These are phyloP conservation scores for Phytopythium helicoides DNA, from an alignment of 352 stramenopile species.

Conservation along the genomic window DNA sequence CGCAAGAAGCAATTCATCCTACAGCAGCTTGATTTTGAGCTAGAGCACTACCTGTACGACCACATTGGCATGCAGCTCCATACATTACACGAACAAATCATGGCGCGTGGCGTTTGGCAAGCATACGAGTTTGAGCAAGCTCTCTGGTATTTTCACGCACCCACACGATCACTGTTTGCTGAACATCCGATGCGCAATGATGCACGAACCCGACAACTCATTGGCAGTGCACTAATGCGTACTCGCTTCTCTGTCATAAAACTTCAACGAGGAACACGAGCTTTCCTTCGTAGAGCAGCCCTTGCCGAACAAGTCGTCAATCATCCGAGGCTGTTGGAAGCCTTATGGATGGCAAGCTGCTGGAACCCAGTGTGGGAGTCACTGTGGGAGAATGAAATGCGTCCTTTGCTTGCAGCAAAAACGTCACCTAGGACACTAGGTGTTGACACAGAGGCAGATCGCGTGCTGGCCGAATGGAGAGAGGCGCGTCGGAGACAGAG, in stretches of 20 bases:
- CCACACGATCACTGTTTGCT: conserved; percentile 28
- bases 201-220: conserved; percentile 33
- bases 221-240: conserved; percentile 36
- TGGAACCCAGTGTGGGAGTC: conserved; percentile 12
- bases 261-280: conserved; percentile 32
- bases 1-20: conserved; percentile 57
- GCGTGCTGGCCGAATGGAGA: background rate
- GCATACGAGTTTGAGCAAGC: conserved; percentile 57
- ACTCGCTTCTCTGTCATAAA: conserved; percentile 32
- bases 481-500: background rate
- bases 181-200: conserved; percentile 60
- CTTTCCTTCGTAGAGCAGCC: conserved; percentile 5
- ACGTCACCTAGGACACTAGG: background rate
- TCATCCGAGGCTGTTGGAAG: conserved; percentile 13
- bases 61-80: conserved; percentile 45
- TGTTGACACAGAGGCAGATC: conserved; percentile 12
- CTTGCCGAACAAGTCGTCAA: conserved; percentile 11
- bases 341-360: conserved; percentile 9
- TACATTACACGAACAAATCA: conserved; percentile 39
- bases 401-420: background rate
- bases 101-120: conserved; percentile 54
- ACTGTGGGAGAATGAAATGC: background rate
- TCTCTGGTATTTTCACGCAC: conserved; percentile 62
- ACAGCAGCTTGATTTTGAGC: conserved; percentile 61
- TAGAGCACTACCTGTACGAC: conserved; percentile 45